Base-by-base conservation (phyloP, 1,284 basidiomycete species). In the Lentinula novae-zelandiae region DNA sequence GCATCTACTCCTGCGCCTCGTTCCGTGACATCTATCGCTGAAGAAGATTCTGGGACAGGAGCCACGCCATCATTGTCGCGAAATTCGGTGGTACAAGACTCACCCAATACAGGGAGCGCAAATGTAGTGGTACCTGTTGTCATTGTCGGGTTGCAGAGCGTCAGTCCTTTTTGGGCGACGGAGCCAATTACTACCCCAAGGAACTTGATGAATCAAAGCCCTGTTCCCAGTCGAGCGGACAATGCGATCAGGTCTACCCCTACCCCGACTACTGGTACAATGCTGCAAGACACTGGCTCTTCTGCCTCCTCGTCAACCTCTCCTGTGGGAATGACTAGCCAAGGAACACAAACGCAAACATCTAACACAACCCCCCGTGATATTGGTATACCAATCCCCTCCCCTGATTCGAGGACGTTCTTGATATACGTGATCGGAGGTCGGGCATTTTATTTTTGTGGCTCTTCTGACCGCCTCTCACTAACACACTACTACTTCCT, bases 361-460 rank as follows among this genome's bases (percentile, higher is more conserved):
- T 31, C 49, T n/a, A 34, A 5, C n/a, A 5, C 51, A 38, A n/a
- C 51, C 10, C 22, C 53, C 15, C 17, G 5, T 4, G n/a, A 31
- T 42, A 17, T n/a, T 48, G 42, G 27, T 10, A n/a, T 38, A n/a
- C 54, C 54, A 10, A 13, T 56, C 5, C 40, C 40, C 39, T 46
- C 46, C 13, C 54, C 77, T 12, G 85, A 85, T 10, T 85, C 86
- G 53, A 77, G 89, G 64, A 90, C 89, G 27, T 91, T 90, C 73
- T 76, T 91, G 72, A 91, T 92, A 60, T 91, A 90, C 73, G 89
- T 92, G 63, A 90, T 91, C 69, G 89, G 89, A 61, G 89, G 88
- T 84, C 62, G 62, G 75, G 69, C 6, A 42, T 55, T 12, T 9
- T 9, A 38, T 22, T 63, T 34, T 65, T 66, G 52, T 13, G 39